Base-by-base conservation (phyloP, 805 yeast species). In the Saturnispora saitoi region DNA sequence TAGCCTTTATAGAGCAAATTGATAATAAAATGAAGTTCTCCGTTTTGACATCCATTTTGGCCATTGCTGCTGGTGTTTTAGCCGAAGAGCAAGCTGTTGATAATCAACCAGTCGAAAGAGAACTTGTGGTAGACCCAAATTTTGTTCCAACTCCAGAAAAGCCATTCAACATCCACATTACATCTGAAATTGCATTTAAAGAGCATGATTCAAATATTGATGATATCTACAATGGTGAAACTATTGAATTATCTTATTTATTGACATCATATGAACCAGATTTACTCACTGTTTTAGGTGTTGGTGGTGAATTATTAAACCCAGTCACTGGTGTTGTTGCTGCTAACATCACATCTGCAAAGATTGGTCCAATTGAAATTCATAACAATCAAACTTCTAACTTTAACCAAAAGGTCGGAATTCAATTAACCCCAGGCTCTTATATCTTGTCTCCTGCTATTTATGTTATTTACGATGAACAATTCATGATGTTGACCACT, bases 311-410 rank as follows among this genome's bases (percentile, higher is more conserved):
- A 47, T 72, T 85, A 64, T 68, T 73, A 48, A 72, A 79, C 51
- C 79, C 85, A 24, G 67, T 66, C 51, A 71, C 75, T 45, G 77
- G 80, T 50, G 73, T 71, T 42, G 55, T 70, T 43, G 60, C 66
- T 28, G 78, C 81, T 55, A 85, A 86, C 62, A 70, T 86, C 61
- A 78, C 93, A 24, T 75, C 78, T 46, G 75, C 80, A 44, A 70
- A 76, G 48, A 64, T 84, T 48, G 90, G 85, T 14, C 87, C 89
- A 15, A 51, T 81, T 45, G 56, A 62, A 8, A 68, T 83, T 48
- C 68, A 64, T 17, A 66, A 80, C 4, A 81, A 82, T 42, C 73
- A 75, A 51, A 54, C 71, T 14, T 69, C 63, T 15, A 57, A 59
- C 19, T 78, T 87, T 61, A 69, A 68, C 41, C 95, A 86, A 66